phyloP scores from a whole-genome alignment of 306 rosid genomes.

The Fragaria ananassa region DNA sequence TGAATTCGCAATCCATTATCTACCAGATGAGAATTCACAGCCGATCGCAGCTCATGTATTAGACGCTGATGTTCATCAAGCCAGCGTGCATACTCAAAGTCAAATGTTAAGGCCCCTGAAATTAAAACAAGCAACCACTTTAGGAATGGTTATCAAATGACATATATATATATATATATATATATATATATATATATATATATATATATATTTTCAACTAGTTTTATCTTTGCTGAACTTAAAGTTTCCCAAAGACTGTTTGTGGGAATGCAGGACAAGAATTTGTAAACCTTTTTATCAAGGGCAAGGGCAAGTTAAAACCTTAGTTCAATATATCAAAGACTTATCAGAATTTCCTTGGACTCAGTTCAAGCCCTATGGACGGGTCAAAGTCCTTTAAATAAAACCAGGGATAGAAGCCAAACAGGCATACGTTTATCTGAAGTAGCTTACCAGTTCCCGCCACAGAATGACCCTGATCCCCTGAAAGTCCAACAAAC shows the following conservation, averaged over 20 bases:
- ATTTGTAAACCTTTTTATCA: not conserved
- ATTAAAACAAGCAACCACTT: not conserved
- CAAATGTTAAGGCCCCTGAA: conserved; percentile 64
- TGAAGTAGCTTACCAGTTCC: conserved; percentile 49
- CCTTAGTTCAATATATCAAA: not conserved
- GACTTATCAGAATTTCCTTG: not conserved
- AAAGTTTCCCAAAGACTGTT: not conserved
- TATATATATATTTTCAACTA: no score
- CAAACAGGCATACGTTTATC: not conserved
- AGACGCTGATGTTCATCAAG: conserved; percentile 70
- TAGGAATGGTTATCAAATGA: not conserved
- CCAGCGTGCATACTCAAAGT: conserved; percentile 72
- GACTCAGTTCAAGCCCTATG: not conserved
- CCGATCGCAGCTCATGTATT: conserved; percentile 56
- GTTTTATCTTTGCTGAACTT: not conserved
- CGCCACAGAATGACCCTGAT: conserved; percentile 39
- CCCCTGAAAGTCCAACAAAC: conserved; percentile 37
- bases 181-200: no score
- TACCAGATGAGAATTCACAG: conserved; percentile 53
- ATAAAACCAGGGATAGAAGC: not conserved
- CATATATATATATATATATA: no score
- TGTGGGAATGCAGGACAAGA: not conserved
- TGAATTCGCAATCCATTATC: conserved; percentile 61
- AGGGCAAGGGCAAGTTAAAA: not conserved
- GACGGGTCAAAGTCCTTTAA: not conserved